Base-by-base conservation (phyloP, 1,139 yeast species). In the Suzukiozyma palmioleophila region DNA sequence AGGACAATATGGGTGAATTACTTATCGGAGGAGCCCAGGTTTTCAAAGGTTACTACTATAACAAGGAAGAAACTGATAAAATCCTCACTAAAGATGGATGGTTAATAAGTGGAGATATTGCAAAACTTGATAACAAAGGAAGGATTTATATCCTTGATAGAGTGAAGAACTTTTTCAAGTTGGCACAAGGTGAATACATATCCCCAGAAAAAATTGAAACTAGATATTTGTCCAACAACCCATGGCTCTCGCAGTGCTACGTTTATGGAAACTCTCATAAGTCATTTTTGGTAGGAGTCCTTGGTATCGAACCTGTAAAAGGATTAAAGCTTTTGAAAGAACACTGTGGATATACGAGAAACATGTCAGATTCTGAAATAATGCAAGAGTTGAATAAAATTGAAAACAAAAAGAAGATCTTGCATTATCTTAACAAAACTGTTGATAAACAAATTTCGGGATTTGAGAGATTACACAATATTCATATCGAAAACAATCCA, bases 211-310 rank as follows among this genome's bases (percentile, higher is more conserved):
- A 52, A 39, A 51, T 62, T 3, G 66, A 62, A 43, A 59, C 56
- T 36, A 39, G 50, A 14, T 61, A 60, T 43, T 45, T 60, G 28
- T 47, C 60, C 2, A 42, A 46, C n/a, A 55, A 55, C 39, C 53
- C 64, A 3, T 35, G 45, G 12, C 39, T 62, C 14, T 45, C 50
- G 32, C 64, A 60, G 42, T 38, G 60, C 12, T 59, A 49, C 35
- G 57, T 57, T 3, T 56, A 78, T 47, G 88, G 88, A 7, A 74
- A 77, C 49, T 73, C 86, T 0, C 58, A 72, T 26, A 66, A 75
- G 49, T 66, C 75, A 2, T 79, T 51, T 49, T 56, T 82, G 40
- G 81, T 82, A 7, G 85, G 77, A 9, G 59, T 81, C 31, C 59
- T 75, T 28, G 84, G 85, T 13, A 58, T 81, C 37, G 40, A 81